Evolutionary conservation across 2,329 filamentous ascomycete species (phyloP), one percentile per base, ranked within the genome.

Genomic region (Sporothrix schenckii): DNA sequence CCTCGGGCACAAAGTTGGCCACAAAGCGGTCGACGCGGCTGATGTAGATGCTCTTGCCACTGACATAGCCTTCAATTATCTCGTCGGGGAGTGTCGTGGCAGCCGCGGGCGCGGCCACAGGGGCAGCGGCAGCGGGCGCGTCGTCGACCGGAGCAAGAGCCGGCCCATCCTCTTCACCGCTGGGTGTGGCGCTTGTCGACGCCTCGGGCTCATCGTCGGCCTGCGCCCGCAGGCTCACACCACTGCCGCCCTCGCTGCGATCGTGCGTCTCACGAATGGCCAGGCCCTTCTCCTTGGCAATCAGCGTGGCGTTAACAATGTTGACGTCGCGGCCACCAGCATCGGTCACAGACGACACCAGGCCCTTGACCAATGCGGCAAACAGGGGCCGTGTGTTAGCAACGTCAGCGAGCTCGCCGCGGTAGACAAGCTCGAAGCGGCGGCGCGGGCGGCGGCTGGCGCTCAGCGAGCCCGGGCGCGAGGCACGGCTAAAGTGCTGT

Each of bases 341-440:
- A 70, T 89, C 88, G 70, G 87, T 90, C 74, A 94, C 91, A 1
- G 88, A 87, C 0, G 86, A 85, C 7, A 92, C 85, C 0, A 95
- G 84, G 0, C 92, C 92, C 77, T 93, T 94, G 74, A 94, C 87
- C 0, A 94, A 81, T 0, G 92, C 92, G 0, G 92, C 91, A 73
- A 92, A 92, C 2, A 95, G 84, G 0, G 92, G 92, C 66, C 92
- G 89, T 1, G 92, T 94, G 74, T 92, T 94, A 72, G 86, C 86
- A 72, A 93, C 86, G 19, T 81, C 83, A 0, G 91, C 89, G 27
- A 95, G 81, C 69, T 92, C 89, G 67, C 92, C 92, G 76, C 92
- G 90, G 77, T 94, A 94, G 30, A 88, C 86, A 6, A 94, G 84
- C 76, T 94, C 91, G 78, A 94, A 94, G 10, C 85, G 88, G 53